phyloP scores from a whole-genome alignment of 2,329 filamentous ascomycete genomes.

The Pseudofabraea citricarpa region DNA sequence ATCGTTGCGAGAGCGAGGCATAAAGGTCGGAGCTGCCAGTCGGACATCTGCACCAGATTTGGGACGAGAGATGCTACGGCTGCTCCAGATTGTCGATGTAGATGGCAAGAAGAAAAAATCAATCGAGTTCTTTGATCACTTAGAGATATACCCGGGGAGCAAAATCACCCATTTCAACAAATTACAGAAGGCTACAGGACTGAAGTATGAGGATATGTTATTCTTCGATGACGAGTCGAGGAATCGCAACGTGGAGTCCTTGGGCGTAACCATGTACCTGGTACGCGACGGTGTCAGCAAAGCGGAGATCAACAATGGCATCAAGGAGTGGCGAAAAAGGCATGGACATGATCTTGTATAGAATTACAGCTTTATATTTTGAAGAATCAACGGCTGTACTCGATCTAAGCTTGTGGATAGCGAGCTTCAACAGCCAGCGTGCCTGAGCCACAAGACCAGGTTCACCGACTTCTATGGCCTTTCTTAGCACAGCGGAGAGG shows the following conservation, averaged over 20 bases:
- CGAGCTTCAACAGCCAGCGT: too few relatives aligned
- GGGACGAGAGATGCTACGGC: conserved; percentile 73
- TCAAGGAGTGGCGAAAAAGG: conserved; percentile 75
- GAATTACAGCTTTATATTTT: too few relatives aligned
- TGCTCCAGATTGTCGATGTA: conserved; percentile 52
- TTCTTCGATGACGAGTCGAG: conserved; percentile 93
- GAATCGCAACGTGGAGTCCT: conserved; percentile 72
- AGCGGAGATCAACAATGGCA: conserved; percentile 72
- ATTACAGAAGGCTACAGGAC: conserved; percentile 64
- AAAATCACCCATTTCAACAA: conserved; percentile 84
- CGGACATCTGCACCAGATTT: conserved; percentile 77
- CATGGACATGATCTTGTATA: too few relatives aligned
- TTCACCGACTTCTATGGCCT: too few relatives aligned
- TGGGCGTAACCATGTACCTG: conserved; percentile 82
- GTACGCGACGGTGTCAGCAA: conserved; percentile 75
- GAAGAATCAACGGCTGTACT: too few relatives aligned
- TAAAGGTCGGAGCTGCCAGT: conserved; percentile 68
- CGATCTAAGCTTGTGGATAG: too few relatives aligned
- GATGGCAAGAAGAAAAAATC: conserved; percentile 33
- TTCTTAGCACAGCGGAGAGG: too few relatives aligned
- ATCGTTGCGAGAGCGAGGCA: conserved; percentile 38
- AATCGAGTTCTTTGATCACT: conserved; percentile 54
- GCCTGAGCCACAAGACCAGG: too few relatives aligned
- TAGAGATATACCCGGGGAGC: conserved; percentile 69
- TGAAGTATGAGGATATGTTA: conserved; percentile 79